Percentiles rank a stretch among this genome's conserved stretches.
phyloP scores from a whole-genome alignment of 2,329 filamentous ascomycete species.

The Cryphonectria japonica region DNA sequence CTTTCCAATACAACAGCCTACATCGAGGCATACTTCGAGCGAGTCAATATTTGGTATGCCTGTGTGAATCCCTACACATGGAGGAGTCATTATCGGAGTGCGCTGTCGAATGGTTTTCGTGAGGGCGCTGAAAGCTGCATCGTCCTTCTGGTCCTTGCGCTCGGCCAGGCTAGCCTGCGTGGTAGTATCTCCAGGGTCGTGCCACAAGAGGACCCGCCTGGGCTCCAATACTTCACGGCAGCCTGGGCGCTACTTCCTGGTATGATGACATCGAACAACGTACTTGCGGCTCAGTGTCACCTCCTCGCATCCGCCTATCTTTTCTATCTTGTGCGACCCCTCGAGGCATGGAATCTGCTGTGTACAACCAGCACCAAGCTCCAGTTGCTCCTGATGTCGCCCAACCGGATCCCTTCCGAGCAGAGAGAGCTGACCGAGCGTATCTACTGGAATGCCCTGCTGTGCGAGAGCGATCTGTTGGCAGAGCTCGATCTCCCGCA shows the following conservation, averaged over 20 bases:
- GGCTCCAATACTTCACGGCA: conserved; percentile 78
- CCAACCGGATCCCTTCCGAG: conserved; percentile 69
- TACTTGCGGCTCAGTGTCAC: conserved; percentile 79
- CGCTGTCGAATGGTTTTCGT: conserved; percentile 74
- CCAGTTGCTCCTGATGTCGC: conserved; percentile 75
- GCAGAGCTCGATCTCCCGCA: conserved; percentile 81
- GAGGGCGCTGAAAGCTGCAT: conserved; percentile 83
- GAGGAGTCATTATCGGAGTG: conserved; percentile 74
- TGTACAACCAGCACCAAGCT: conserved; percentile 82
- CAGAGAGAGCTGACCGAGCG: conserved; percentile 75
- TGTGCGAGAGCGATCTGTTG: conserved; percentile 80
- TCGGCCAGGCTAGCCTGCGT: conserved; percentile 75
- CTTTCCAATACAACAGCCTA: conserved; percentile 75
- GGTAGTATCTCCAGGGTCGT: conserved; percentile 77
- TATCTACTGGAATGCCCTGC: conserved; percentile 82
- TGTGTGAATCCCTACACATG: conserved; percentile 84
- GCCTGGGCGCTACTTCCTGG: conserved; percentile 78
- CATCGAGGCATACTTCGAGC: conserved; percentile 78
- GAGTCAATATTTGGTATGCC: conserved; percentile 84
- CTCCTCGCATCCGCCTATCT: conserved; percentile 80
- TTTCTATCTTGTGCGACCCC: conserved; percentile 78
- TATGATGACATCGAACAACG: conserved; percentile 79
- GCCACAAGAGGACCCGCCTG: conserved; percentile 71
- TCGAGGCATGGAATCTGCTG: conserved; percentile 82
- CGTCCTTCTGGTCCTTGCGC: conserved; percentile 75